Conservation (phyloP, 2,329 filamentous ascomycete genomes). For the Alternaria ventricosa region DNA sequence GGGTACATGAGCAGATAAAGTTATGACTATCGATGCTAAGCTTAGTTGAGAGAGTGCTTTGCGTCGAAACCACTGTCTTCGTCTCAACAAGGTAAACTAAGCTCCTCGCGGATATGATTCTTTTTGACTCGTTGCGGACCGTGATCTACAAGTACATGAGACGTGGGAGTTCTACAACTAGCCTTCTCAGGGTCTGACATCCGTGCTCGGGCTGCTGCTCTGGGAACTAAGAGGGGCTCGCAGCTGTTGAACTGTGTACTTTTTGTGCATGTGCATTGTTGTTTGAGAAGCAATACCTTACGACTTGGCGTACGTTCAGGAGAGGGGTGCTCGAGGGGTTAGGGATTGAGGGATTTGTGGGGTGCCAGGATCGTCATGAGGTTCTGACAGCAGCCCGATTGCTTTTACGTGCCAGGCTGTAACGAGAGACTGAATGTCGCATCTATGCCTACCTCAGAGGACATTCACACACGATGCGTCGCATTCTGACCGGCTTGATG, state of each 20-base stretch:
- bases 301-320: neutral
- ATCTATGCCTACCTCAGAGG: neutral
- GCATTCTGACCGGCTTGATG: neutral
- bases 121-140: neutral
- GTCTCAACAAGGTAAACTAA: neutral
- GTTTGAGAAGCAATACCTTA: slow-evolving; percentile 6
- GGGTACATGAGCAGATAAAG: neutral
- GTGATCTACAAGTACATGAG: neutral
- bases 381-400: neutral
- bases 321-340: neutral
- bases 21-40: neutral
- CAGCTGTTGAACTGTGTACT: slow-evolving; percentile 5
- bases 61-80: neutral
- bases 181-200: neutral
- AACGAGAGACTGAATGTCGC: neutral
- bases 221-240: neutral
- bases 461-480: neutral
- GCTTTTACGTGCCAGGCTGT: slow-evolving; percentile 2
- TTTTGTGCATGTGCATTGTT: slow-evolving; percentile 4
- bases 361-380: neutral
- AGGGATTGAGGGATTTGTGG: neutral
- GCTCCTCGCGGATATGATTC: neutral
- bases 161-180: neutral
- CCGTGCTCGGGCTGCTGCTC: neutral
- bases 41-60: neutral